These are phyloP conservation scores for Cruciata laevipes DNA, from an alignment of 257 asterid genomes.

Conservation along the genomic window DNA sequence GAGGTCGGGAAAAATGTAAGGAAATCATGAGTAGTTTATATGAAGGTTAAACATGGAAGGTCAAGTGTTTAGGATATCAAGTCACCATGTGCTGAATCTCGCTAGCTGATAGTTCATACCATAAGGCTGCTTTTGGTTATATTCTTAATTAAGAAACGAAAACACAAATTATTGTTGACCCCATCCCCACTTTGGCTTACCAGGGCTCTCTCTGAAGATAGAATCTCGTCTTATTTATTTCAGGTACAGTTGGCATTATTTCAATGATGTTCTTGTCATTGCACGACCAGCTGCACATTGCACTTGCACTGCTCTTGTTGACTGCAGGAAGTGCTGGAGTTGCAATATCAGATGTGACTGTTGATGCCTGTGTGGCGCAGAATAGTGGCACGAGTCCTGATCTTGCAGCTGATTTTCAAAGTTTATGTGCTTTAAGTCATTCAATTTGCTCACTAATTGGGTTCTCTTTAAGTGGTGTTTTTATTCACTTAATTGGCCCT, in stretches of 20 bases:
- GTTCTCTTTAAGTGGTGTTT: constrained; percentile 69
- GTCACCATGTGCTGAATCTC: background rate
- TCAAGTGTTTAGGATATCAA: background rate
- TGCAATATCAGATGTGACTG: constrained; percentile 94
- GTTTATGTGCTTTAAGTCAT: constrained; percentile 81
- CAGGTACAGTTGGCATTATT: constrained; percentile 71
- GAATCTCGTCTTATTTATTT: background rate
- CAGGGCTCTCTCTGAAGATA: background rate
- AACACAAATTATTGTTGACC: background rate
- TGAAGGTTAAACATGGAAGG: background rate
- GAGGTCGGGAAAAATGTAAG: too few relatives aligned
- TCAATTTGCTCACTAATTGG: constrained; percentile 86
- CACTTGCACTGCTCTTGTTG: constrained; percentile 54
- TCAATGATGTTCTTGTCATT: constrained; percentile 74
- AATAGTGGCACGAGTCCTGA: constrained; percentile 67
- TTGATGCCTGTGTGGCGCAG: constrained; percentile 95
- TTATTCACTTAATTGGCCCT: constrained; percentile 82
- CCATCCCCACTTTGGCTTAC: background rate
- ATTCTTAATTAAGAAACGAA: background rate
- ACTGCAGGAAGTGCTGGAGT: constrained; percentile 93
- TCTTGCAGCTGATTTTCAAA: constrained; percentile 92
- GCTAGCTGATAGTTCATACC: background rate
- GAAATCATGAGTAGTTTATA: background rate
- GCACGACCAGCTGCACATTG: constrained; percentile 64
- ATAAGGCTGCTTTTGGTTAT: background rate